Base-by-base conservation (phyloP, 306 rosid genomes). In the Arachis hypogaea region DNA sequence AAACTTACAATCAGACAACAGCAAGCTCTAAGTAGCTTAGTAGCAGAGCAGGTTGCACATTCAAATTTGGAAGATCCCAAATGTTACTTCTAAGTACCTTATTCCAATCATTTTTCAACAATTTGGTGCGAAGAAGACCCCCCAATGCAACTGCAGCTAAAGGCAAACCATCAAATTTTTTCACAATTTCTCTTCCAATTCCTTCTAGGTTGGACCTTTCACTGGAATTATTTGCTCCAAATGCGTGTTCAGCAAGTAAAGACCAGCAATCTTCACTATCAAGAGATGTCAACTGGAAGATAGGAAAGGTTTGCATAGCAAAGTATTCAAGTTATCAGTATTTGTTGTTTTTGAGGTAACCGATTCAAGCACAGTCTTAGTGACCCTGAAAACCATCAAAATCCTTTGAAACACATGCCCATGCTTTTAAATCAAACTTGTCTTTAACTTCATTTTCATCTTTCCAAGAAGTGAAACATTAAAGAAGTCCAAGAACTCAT, bases 341-440 rank as follows among this genome's bases (percentile, higher is more conserved):
- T 29, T 16, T 7, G 7, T 28, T 7, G 45, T 9, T 66, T 66
- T 30, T 0, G 9, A 47, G 2, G 45, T 49, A 12, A 66, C n/a
- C 29, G 29, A 51, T 51, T 68, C 61, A 36, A 70, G 44, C 28
- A 70, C 3, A 9, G 40, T 29, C 44, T 70, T 57, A 7, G 66
- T 43, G 2, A 71, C 57, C 55, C 12, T 22, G 40, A 6, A 3
- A 70, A 56, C 28, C n/a, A 56, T 70, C 65, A 22, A 70, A 70
- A 56, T 71, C 66, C 6, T 57, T 71, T 11, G 75, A 71, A 6
- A 71, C 46, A 45, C 30, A 71, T 7, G 57, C 75, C 66, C 75
- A 57, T 0, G 14, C 66, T 43, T 57, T 71, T 3, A 71, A 0
- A 29, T 71, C 66, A 71, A 71, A 71, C 0, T 57, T 71, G 14